Base-by-base conservation (phyloP, 208 protist species). In the Leishmania guyanensis region DNA sequence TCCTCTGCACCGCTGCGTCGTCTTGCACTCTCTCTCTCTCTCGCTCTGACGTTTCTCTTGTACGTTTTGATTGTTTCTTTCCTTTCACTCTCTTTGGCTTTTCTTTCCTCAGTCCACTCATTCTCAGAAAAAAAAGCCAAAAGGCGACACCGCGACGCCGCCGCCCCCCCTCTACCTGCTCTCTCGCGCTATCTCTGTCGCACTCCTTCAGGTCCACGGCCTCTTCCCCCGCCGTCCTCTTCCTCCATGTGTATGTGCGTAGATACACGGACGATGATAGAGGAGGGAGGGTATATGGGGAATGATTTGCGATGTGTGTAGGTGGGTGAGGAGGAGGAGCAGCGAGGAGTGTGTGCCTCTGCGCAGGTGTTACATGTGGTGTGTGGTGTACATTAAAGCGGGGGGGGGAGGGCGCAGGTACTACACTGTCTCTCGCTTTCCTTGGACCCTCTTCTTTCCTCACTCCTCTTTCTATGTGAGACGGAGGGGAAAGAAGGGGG, bases 41-140 rank as follows among this genome's bases (percentile, higher is more conserved):
- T 39, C 36, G 36, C n/a, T 65, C 5, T 12, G 60, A 16, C 60
- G 9, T 53, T 33, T 72, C 66, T 29, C 43, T 29, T 72, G 22
- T 50, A 8, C 36, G 2, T 46, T 58, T 81, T 53, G 46, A 77
- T 62, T 54, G 12, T 50, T 74, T 14, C 39, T 43, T 10, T 48
- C 71, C 56, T 56, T 64, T 77, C 43, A 33, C 26, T 80, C 78
- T 82, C 69, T 75, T 79, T 81, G 60, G 72, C 68, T 51, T 58
- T 78, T 77, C 71, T 77, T 69, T 77, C 66, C 84, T 39, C 17
- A 16, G 36, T 73, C 53, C 22, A n/a, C 68, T 75, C 75, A 79
- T 39, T 43, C 54, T 68, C 33, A 50, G 36, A 66, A 78, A 70
- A 72, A 48, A 5, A 80, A 51, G 14, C 4, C 22, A 22, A 20